Base-by-base conservation (phyloP, 169 alveolate species). In the Theileria equi region DNA sequence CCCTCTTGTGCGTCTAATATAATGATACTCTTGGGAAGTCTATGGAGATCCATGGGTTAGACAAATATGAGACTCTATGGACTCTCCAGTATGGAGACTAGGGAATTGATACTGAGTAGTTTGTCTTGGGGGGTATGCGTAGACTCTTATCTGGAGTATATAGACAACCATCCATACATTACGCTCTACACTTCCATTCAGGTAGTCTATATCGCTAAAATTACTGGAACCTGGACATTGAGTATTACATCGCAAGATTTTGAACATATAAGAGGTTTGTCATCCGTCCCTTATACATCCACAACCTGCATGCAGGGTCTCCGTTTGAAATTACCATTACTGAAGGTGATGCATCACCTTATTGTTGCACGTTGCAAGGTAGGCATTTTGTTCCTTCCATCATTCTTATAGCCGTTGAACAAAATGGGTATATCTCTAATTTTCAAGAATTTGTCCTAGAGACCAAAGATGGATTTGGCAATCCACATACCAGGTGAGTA, bases 251-350 rank as follows among this genome's bases (percentile, higher is more conserved):
- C 38, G 26, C 35, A 57, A 16, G 34, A 48, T 7, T 40, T 52
- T 5, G 45, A 62, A 50, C 84, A 74, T 36, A 40, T 74, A n/a
- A 43, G 43, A 13, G 84, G 84, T 74, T 36, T 25, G 10, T 21
- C 16, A 26, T 25, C 10, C 2, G 21, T 32, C 10, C 11, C 11
- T 21, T 11, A 0, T 36, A 34, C 17, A 32, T 10, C 60, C 17
- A 4, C 8, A 10, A 71, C n/a, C 17, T 3, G 11, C 25, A 8
- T 6, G 10, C 44, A 74, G 84, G 84, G 10, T 74, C 84, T 32
- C 84, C 84, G 6, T 74, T 74, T 52, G 60, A 62, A 25, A 41
- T 74, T 31, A 47, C 36, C 13, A 63, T 74, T 23, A 52, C 50
- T 23, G 48, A 60, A 4, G 64, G 70, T 5, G 78, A 74, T 25